A percentile compares a stretch with the other conserved stretches of the same genome.
phyloP scores from a whole-genome alignment of 768 basidiomycete genomes.

The Hypholoma fasciculare region DNA sequence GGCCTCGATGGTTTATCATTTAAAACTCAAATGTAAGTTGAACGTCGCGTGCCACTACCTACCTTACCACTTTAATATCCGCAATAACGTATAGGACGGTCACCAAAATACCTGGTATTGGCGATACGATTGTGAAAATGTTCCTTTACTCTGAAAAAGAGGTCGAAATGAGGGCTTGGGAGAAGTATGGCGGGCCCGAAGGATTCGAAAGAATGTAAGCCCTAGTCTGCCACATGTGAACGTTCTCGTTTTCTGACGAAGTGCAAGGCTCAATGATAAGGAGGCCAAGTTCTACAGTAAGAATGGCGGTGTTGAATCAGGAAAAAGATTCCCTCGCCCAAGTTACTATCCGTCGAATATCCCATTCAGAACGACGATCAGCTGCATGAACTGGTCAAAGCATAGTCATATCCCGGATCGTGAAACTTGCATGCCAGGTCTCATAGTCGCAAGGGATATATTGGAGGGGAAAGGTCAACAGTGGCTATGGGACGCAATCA shows the following conservation, averaged over 20 bases:
- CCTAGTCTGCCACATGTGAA: no score
- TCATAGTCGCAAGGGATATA: neutral
- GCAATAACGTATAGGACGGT: neutral
- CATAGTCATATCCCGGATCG: neutral
- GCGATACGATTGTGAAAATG: neutral
- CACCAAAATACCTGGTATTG: neutral
- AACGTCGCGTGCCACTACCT: neutral
- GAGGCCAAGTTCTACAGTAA: neutral
- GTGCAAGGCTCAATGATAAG: neutral
- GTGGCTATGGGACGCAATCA: neutral
- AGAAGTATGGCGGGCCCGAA: neutral
- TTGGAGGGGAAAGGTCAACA: neutral
- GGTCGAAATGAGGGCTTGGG: slow-evolving; percentile 2
- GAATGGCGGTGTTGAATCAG: no score
- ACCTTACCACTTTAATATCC: neutral
- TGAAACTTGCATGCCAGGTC: neutral
- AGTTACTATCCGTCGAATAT: no score
- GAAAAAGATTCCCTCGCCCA: no score
- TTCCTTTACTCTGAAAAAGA: neutral
- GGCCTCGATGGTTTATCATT: no score
- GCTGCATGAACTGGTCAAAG: neutral
- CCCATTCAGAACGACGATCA: no score
- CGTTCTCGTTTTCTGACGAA: neutral
- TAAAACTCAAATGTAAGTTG: no score
- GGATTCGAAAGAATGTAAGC: neutral